Base-by-base conservation (phyloP, 2,329 filamentous ascomycete species). In the Penicillium janthinellum region DNA sequence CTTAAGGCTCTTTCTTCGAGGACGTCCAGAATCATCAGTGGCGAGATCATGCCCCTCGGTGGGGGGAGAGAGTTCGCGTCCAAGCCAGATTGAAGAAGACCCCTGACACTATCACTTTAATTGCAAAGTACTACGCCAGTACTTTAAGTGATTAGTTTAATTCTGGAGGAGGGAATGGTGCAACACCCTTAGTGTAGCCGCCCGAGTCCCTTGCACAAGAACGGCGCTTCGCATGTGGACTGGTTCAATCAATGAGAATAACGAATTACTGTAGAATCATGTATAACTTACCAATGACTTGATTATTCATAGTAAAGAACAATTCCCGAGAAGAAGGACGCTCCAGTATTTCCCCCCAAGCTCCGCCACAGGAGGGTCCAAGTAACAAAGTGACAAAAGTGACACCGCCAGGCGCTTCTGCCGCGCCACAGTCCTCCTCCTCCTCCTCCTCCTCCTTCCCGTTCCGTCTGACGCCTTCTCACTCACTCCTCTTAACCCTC, bases 381-480 rank as follows among this genome's bases (percentile, higher is more conserved):
- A 35, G 34, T 22, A 38, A 12, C 14, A 17, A 51, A 61, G 41
- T 49, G 54, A 50, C 47, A 56, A 39, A 15, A 25, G 34, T 11
- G 49, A 41, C 62, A 66, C 65, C 62, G 62, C 65, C 58, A 52
- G 61, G 61, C 62, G 41, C 56, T 66, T 65, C 63, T 62, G 58
- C 54, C 54, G 59, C 61, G 67, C 63, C 61, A 61, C 64, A 15
- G 10, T 11, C 15, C 15, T 35, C 34, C 34, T 57, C 44, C 54
- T 57, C 59, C n/a, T n/a, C n/a, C n/a, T n/a, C 17, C 17, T 17
- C 17, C 17, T 17, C 17, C 65, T 61, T 57, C 58, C 64, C 57
- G 61, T 57, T 22, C 22, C 22, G 22, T 22, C 22, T 22, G 22
- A 22, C 22, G 22, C 22, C 22, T 22, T 4, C 22, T 22, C 22